phyloP scores from a whole-genome alignment of 1,284 basidiomycete species.

The Naganishia sp. region DNA sequence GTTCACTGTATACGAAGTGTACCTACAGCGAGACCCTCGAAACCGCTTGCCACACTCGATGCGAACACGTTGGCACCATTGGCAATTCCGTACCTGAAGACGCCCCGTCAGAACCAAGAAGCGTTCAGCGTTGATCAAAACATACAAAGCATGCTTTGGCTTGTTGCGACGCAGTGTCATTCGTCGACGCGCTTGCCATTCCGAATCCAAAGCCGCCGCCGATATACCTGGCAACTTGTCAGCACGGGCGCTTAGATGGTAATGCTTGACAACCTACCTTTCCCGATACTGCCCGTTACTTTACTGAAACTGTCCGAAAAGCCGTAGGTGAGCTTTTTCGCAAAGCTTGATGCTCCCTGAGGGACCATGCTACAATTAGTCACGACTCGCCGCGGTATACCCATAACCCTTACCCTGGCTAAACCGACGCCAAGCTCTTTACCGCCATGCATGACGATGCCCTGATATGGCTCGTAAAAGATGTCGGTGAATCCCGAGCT shows the following conservation, averaged over 20 bases:
- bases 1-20: constrained; percentile 21
- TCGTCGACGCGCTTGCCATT: constrained; percentile 87
- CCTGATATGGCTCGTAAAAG: constrained; percentile 98
- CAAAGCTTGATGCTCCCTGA: constrained; percentile 93
- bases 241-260: background rate
- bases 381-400: background rate
- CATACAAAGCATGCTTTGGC: constrained; percentile 90
- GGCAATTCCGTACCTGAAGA: constrained; percentile 78
- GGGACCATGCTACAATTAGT: constrained; percentile 15
- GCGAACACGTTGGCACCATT: constrained; percentile 93
- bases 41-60: constrained; percentile 88
- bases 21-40: constrained; percentile 89
- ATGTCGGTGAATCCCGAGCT: constrained; percentile 98
- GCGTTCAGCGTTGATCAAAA: constrained; percentile 10
- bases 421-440: constrained; percentile 95
- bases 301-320: constrained; percentile 95
- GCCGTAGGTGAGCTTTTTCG: constrained; percentile 98
- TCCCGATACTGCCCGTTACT: constrained; percentile 94
- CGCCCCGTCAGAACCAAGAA: no score
- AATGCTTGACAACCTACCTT: constrained; percentile 61
- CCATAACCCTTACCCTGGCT: constrained; percentile 67
- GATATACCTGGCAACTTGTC: constrained; percentile 68
- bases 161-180: constrained; percentile 90
- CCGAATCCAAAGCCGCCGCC: constrained; percentile 92
- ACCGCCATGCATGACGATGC: constrained; percentile 95